Evolutionary conservation across 2,329 filamentous ascomycete species (phyloP), one percentile per base, ranked within the genome.

Genomic region (Trichoderma semiorbis): DNA sequence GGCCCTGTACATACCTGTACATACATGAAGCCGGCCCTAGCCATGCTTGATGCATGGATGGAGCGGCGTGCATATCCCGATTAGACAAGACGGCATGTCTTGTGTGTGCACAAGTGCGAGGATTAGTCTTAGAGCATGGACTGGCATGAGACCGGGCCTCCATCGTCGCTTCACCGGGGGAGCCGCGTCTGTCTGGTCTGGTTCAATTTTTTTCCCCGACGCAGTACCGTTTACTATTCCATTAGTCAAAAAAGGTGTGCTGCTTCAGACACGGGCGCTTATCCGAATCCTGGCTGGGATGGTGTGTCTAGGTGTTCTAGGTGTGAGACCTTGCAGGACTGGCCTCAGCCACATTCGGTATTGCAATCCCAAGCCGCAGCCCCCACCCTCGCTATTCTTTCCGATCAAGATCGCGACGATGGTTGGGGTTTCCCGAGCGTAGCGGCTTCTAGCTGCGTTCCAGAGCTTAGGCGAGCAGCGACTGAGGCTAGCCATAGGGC

Each of bases 331-430:
- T 47, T 68, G 65, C 65, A 26, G 34, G 18, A 26, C 39, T 24
- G 30, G 57, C 39, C 36, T 61, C 63, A 67, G 63, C 62, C 63
- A 66, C 62, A 28, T 67, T 71, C 70, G 70, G 70, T 61, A 71
- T 71, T 67, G 36, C 53, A 71, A 71, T 61, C 70, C 70, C 70
- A 71, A 61, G 70, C 62, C 67, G 62, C 63, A 65, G 53, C 62
- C 70, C 70, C 70, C 70, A 61, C 63, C 32, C 55, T 67, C 70
- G 62, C 61, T 71, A 61, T 71, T 71, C 63, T 71, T 67, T 63
- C 70, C 70, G 70, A 71, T 71, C 70, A 67, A 71, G 70, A 71
- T 71, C 63, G 55, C 55, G 60, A 24, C 57, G 57, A 61, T 62
- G 67, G 28, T 30, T 50, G 55, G 36, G 60, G 60, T 62, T 61